Evolutionary conservation across 306 rosid genomes (phyloP).

Genomic region (Geum urbanum): DNA sequence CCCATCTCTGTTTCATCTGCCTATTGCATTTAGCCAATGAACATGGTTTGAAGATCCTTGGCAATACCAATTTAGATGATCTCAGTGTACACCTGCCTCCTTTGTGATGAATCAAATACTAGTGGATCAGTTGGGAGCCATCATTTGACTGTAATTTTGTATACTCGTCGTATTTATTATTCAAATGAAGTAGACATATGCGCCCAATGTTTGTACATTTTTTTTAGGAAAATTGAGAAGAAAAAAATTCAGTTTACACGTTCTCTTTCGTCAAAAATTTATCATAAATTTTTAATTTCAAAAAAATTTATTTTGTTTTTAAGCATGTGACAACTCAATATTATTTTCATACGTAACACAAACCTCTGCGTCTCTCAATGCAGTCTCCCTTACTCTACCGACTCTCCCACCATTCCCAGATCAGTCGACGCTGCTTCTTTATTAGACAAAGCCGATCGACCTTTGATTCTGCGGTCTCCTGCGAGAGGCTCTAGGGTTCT

Average conservation of each 20-base stretch:
- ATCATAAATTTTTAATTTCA: too few species aligned
- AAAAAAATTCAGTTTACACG: too few species aligned
- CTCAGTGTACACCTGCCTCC: constrained; percentile 46
- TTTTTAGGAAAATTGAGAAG: too few species aligned
- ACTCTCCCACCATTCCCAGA: constrained; percentile 50
- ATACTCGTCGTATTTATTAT: constrained; percentile 1
- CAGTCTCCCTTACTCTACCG: constrained; percentile 71
- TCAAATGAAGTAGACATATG: background rate
- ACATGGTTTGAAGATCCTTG: constrained; percentile 71
- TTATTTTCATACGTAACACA: too few species aligned
- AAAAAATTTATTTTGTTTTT: too few species aligned
- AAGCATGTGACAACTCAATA: too few species aligned
- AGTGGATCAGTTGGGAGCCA: constrained; percentile 31
- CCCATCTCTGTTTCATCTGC: constrained; percentile 96
- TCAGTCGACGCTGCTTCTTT: constrained; percentile 19
- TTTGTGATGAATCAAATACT: constrained; percentile 23
- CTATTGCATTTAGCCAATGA: constrained; percentile 87
- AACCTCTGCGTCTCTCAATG: constrained; percentile 41
- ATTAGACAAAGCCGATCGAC: constrained; percentile 36
- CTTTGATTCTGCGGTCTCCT: constrained; percentile 83
- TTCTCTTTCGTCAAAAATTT: too few species aligned
- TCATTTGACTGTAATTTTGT: constrained; percentile 1
- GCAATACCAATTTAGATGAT: constrained; percentile 62
- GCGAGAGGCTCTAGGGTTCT: constrained; percentile 56
- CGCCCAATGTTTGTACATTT: too few species aligned